A percentile compares a stretch with the other conserved stretches of the same genome.
These are phyloP conservation scores for Pholiota adiposa DNA, from an alignment of 1,284 basidiomycete genomes.

Conservation along the genomic window DNA sequence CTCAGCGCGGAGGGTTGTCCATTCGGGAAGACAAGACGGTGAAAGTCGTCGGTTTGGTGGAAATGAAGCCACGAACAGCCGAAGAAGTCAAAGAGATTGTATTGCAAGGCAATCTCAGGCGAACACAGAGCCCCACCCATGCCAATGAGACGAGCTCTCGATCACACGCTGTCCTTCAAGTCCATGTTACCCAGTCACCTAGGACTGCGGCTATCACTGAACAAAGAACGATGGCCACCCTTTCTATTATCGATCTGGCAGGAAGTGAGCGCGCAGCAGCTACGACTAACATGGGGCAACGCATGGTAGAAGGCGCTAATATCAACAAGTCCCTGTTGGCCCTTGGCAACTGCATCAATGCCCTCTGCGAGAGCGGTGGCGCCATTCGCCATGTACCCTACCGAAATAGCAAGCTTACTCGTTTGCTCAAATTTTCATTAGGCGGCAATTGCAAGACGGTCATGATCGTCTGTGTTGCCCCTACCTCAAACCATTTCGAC, in stretches of 20 bases:
- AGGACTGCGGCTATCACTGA: slow-evolving; percentile 82
- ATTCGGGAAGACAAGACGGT: slow-evolving; percentile 93
- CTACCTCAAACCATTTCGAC: slow-evolving; percentile 93
- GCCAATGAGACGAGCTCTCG: slow-evolving; percentile 95
- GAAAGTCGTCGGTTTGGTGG: slow-evolving; percentile 84
- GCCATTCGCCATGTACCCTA: slow-evolving; percentile 90
- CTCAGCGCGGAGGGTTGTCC: slow-evolving; percentile 81
- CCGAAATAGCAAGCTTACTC: slow-evolving; percentile 95
- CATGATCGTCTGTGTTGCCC: slow-evolving; percentile 97
- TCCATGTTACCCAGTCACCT: slow-evolving; percentile 89
- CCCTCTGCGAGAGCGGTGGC: slow-evolving; percentile 89
- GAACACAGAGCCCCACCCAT: slow-evolving; percentile 92
- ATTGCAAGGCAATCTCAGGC: slow-evolving; percentile 81
- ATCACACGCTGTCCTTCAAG: slow-evolving; percentile 94
- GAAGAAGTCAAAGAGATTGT: slow-evolving; percentile 95
- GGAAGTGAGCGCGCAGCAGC: slow-evolving; percentile 95
- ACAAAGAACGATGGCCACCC: slow-evolving; percentile 81
- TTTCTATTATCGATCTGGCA: slow-evolving; percentile 96
- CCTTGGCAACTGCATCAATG: slow-evolving; percentile 95
- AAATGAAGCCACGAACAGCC: slow-evolving; percentile 78
- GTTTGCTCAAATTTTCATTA: slow-evolving; percentile 93
- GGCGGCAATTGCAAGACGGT: slow-evolving; percentile 98
- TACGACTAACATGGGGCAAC: slow-evolving; percentile 95
- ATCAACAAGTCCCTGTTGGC: slow-evolving; percentile 98
- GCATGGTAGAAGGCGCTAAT: slow-evolving; percentile 96